Evolutionary conservation across 2,329 filamentous ascomycete genomes (phyloP).

Genomic region (Diplodia seriata): DNA sequence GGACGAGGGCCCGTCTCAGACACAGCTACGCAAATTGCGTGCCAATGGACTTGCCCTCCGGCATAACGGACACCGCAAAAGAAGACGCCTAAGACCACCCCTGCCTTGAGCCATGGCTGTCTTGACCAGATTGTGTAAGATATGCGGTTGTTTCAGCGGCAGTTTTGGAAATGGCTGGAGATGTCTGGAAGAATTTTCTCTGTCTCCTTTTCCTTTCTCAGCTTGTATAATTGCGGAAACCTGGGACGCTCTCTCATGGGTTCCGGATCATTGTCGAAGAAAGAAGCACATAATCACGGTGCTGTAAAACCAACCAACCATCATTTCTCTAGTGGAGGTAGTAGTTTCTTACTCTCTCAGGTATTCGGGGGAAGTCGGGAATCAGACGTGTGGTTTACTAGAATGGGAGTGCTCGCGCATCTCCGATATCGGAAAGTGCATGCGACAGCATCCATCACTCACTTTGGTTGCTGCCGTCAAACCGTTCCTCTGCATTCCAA

Average conservation of each 20-base stretch:
- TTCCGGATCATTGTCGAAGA: conserved; percentile 17
- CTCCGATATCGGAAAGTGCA: conserved; percentile 27
- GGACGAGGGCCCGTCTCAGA: conserved; percentile 33
- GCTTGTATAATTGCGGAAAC: conserved; percentile 27
- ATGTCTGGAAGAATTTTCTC: not conserved
- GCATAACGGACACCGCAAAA: conserved; percentile 39
- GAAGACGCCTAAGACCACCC: conserved; percentile 36
- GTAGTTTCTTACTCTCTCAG: not conserved
- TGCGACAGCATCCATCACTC: conserved; percentile 25
- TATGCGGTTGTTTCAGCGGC: conserved; percentile 26
- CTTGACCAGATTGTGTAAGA: conserved; percentile 32
- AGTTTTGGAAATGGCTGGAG: not conserved
- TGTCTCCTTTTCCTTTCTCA: conserved; percentile 20
- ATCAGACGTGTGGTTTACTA: conserved; percentile 16
- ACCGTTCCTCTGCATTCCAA: conserved; percentile 13
- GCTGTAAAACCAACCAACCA: conserved; percentile 2
- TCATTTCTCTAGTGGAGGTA: not conserved
- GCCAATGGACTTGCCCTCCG: conserved; percentile 32
- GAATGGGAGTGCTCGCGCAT: conserved; percentile 31
- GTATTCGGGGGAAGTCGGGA: not conserved
- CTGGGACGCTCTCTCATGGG: conserved; percentile 3
- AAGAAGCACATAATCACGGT: conserved; percentile 30
- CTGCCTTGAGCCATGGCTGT: conserved; percentile 4
- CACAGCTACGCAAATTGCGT: conserved; percentile 32
- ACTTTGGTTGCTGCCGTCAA: conserved; percentile 3